Evolutionary conservation across 495 filamentous ascomycete species (phyloP).

Genomic region (Neurospora tetrasperma): DNA sequence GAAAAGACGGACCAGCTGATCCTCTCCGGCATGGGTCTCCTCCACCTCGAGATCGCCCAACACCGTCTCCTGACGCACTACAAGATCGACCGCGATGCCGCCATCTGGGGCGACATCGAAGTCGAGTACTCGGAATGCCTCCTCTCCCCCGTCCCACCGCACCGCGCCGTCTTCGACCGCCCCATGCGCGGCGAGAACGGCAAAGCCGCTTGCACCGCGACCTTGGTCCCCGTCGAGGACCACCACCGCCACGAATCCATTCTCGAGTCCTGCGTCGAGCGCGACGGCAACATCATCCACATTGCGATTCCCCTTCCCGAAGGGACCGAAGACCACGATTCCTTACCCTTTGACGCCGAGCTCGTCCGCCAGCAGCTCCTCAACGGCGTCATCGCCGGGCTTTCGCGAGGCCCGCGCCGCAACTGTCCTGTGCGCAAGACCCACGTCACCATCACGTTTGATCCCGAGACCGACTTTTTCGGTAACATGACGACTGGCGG

Average conservation of each 20-base stretch:
- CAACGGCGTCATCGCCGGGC: slow-evolving; percentile 73
- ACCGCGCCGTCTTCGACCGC: slow-evolving; percentile 60
- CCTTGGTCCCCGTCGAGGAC: slow-evolving; percentile 49
- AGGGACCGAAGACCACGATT: slow-evolving; percentile 14
- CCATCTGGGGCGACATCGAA: slow-evolving; percentile 83
- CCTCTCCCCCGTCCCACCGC: slow-evolving; percentile 38
- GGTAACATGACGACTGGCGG: slow-evolving; percentile 50
- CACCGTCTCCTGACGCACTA: slow-evolving; percentile 82
- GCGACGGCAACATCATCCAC: slow-evolving; percentile 52
- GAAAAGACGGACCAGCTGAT: slow-evolving; percentile 90
- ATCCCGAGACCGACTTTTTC: slow-evolving; percentile 55
- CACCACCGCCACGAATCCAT: slow-evolving; percentile 26
- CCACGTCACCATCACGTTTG: slow-evolving; percentile 56
- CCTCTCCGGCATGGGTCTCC: slow-evolving; percentile 90
- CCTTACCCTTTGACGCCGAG: slow-evolving; percentile 48
- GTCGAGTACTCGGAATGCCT: slow-evolving; percentile 88
- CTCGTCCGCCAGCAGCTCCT: slow-evolving; percentile 53
- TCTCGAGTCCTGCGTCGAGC: slow-evolving; percentile 22
- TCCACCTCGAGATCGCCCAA: slow-evolving; percentile 92
- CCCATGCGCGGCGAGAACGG: slow-evolving; percentile 70
- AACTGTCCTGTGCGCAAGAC: slow-evolving; percentile 64
- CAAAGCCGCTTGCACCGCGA: slow-evolving; percentile 63
- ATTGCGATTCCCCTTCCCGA: slow-evolving; percentile 34
- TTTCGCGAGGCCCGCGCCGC: slow-evolving; percentile 73
- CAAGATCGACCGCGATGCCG: slow-evolving; percentile 57